Evolutionary conservation across 108 stramenopile species (phyloP).

Genomic region (Cyclotella baltica): DNA sequence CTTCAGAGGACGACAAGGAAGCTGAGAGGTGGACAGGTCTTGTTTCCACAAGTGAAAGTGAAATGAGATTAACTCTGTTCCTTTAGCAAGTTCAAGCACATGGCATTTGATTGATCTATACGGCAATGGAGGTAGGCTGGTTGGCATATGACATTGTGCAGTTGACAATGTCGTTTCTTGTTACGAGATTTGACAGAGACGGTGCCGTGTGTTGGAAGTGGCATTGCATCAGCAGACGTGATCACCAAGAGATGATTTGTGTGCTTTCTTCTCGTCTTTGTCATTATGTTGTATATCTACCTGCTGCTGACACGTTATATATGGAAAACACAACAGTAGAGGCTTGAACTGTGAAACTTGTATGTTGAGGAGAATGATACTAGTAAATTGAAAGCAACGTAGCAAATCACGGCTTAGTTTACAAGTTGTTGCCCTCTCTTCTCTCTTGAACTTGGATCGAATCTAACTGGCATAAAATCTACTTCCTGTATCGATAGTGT

Average conservation of each 20-base stretch:
- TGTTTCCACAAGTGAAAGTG: constrained; percentile 16
- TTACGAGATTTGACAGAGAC: background rate
- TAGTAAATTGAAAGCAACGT: too few species aligned
- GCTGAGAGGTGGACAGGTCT: background rate
- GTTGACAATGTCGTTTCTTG: background rate
- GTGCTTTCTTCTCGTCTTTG: background rate
- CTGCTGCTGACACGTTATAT: too few species aligned
- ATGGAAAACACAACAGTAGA: too few species aligned
- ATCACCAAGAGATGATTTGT: too few species aligned
- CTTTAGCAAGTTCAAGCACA: background rate
- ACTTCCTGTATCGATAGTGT: too few species aligned
- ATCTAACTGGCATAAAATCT: background rate
- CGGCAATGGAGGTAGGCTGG: background rate
- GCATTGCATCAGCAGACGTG: background rate
- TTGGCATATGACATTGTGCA: background rate
- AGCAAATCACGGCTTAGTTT: too few species aligned
- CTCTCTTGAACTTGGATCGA: too few species aligned
- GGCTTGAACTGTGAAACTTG: too few species aligned
- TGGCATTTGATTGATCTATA: too few species aligned
- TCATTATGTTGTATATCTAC: background rate
- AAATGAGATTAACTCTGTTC: background rate
- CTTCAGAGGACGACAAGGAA: background rate
- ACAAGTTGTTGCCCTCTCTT: too few species aligned
- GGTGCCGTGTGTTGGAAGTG: constrained; percentile 6
- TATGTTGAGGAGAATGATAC: too few species aligned